phyloP scores from a whole-genome alignment of 2,329 filamentous ascomycete genomes.

The Leptographium lundbergii region DNA sequence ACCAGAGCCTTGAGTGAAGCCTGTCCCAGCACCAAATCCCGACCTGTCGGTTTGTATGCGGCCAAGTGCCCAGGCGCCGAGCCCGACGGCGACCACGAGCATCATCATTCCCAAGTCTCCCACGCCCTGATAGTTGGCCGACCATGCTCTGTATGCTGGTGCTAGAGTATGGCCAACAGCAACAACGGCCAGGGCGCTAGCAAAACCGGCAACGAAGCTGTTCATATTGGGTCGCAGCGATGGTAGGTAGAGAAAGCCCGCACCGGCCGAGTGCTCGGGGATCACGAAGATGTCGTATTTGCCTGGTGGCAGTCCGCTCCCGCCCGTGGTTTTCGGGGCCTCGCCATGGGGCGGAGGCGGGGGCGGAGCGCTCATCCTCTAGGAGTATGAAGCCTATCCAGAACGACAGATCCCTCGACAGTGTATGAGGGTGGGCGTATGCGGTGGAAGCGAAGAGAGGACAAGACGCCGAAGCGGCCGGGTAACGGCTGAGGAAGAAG shows the following conservation, averaged over 20 bases:
- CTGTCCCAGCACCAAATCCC: background rate
- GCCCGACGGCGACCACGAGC: constrained; percentile 58
- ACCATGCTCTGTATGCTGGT: constrained; percentile 64
- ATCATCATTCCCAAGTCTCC: constrained; percentile 63
- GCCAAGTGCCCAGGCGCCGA: constrained; percentile 68
- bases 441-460: background rate
- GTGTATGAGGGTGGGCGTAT: background rate
- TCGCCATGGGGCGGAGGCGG: constrained; percentile 80
- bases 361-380: constrained; percentile 47
- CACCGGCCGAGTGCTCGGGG: constrained; percentile 77
- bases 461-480: background rate
- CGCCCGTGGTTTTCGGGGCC: constrained; percentile 51
- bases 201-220: constrained; percentile 81
- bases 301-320: constrained; percentile 57
- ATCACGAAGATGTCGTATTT: constrained; percentile 98
- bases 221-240: constrained; percentile 76
- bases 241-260: constrained; percentile 88
- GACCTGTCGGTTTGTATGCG: constrained; percentile 43
- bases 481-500: background rate
- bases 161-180: constrained; percentile 60
- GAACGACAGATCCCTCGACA: background rate
- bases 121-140: constrained; percentile 54
- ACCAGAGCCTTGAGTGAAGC: background rate
- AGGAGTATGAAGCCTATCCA: background rate
- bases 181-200: constrained; percentile 59